Evolutionary conservation across 192 early-diverging fungal species (phyloP).

Genomic region (Cetraspora pellucida): DNA sequence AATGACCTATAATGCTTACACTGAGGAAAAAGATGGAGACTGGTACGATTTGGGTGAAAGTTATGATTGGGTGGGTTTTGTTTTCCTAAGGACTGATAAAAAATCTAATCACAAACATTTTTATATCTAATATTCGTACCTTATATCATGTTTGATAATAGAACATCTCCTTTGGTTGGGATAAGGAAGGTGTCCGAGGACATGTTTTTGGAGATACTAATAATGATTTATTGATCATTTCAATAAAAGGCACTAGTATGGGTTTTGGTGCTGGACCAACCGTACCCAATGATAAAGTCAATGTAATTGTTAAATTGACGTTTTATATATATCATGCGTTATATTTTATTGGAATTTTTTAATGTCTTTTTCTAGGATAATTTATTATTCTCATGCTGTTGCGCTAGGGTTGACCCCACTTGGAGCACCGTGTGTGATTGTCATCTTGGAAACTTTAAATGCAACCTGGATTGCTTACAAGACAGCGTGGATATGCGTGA

Average conservation of each 20-base stretch:
- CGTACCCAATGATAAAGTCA: slow-evolving; percentile 71
- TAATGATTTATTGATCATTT: slow-evolving; percentile 74
- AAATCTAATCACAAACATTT: background rate
- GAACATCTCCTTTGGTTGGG: slow-evolving; percentile 75
- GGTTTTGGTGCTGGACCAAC: slow-evolving; percentile 72
- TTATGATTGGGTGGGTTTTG: slow-evolving; percentile 58
- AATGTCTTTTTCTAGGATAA: slow-evolving; percentile 67
- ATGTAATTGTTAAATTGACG: slow-evolving; percentile 45
- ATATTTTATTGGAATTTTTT: background rate
- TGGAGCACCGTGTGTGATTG: slow-evolving; percentile 91
- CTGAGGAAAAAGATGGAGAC: slow-evolving; percentile 57
- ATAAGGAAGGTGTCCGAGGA: slow-evolving; percentile 74
- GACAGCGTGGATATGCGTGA: slow-evolving; percentile 61
- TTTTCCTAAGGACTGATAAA: background rate
- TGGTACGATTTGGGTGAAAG: slow-evolving; percentile 72
- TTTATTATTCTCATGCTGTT: slow-evolving; percentile 95
- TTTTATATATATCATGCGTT: too few relatives aligned
- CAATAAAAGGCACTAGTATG: slow-evolving; percentile 85
- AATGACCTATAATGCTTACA: slow-evolving; percentile 89
- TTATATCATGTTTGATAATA: slow-evolving; percentile 32
- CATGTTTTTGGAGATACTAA: slow-evolving; percentile 79
- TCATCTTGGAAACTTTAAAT: slow-evolving; percentile 58
- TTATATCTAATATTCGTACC: too few relatives aligned
- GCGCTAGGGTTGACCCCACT: slow-evolving; percentile 75
- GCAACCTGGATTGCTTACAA: slow-evolving; percentile 64